Conservation (phyloP, 164 flowering plant species). For the Magnolia sinica region DNA sequence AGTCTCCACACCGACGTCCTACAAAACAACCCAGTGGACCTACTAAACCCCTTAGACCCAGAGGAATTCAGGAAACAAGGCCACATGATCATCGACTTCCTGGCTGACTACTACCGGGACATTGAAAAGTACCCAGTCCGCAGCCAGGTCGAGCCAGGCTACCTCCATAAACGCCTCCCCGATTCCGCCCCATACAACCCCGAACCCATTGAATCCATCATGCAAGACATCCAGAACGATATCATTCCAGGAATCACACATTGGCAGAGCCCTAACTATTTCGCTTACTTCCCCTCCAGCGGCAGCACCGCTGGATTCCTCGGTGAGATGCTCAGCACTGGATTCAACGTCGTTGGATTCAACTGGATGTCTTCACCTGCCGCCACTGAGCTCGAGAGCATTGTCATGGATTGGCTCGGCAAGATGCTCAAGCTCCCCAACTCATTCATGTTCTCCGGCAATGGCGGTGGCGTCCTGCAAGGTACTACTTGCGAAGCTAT, state of each 20-base stretch:
- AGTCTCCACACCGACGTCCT: constrained; percentile 22
- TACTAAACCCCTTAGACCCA: constrained; percentile 46
- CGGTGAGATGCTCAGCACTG: constrained; percentile 62
- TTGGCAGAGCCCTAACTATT: constrained; percentile 70
- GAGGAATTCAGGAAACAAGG: constrained; percentile 61
- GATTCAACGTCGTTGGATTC: constrained; percentile 62
- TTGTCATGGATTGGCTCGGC: constrained; percentile 58
- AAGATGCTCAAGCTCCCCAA: constrained; percentile 44
- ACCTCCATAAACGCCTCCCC: constrained; percentile 40
- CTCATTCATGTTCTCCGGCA: constrained; percentile 44
- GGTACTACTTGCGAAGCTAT: constrained; percentile 70
- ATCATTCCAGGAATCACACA: constrained; percentile 69
- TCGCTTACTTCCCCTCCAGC: constrained; percentile 55
- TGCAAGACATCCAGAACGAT: constrained; percentile 39
- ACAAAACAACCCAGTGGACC: constrained; percentile 9
- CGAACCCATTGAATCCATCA: constrained; percentile 48
- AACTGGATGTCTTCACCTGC: constrained; percentile 76
- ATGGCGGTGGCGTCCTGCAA: constrained; percentile 70
- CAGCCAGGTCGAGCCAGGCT: constrained; percentile 70
- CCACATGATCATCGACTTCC: constrained; percentile 55
- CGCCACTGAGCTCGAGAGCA: constrained; percentile 50
- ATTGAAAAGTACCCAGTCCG: constrained; percentile 56
- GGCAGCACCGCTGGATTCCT: constrained; percentile 52
- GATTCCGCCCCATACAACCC: constrained; percentile 47
- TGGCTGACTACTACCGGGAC: constrained; percentile 57